Percentiles rank a stretch among this genome's conserved stretches.
Evolutionary conservation across 2,329 filamentous ascomycete genomes (phyloP).

Genomic region (Fusarium tuaranense): DNA sequence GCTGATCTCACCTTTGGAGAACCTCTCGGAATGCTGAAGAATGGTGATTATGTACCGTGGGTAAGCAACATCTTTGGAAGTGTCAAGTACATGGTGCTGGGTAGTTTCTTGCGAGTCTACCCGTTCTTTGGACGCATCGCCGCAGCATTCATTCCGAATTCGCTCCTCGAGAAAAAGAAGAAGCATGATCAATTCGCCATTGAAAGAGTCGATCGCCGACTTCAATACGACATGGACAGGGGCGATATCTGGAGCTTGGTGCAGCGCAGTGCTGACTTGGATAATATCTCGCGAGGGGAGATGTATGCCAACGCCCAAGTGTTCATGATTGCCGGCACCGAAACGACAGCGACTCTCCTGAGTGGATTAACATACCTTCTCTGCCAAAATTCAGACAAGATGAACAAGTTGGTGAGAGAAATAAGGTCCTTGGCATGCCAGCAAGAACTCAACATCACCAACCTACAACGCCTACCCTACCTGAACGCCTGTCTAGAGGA

Average conservation of each 20-base stretch:
- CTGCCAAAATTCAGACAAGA: neutral
- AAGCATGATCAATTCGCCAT: neutral
- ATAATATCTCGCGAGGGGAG: neutral
- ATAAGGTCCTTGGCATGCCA: neutral
- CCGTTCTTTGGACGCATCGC: neutral
- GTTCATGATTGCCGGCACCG: conserved; percentile 1
- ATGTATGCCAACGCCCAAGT: conserved; percentile 2
- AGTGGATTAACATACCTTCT: conserved; percentile 5
- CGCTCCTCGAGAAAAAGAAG: neutral
- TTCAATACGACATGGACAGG: neutral
- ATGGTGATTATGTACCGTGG: neutral
- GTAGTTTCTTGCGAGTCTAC: neutral
- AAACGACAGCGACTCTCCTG: conserved; percentile 1
- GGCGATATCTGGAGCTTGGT: conserved; percentile 9
- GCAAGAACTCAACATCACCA: neutral
- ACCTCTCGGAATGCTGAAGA: neutral
- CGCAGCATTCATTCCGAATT: neutral
- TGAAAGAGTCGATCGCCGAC: neutral
- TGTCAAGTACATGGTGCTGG: neutral
- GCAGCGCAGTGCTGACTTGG: neutral
- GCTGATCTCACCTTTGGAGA: neutral
- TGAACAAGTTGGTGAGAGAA: neutral
- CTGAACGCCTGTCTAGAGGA: conserved; percentile 3
- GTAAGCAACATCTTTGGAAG: conserved; percentile 1
- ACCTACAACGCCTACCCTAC: neutral